Percentiles rank a stretch among this genome's conserved stretches.
These are phyloP conservation scores for Nannizzia gypsea DNA, from an alignment of 2,329 filamentous ascomycete genomes.

Conservation along the genomic window DNA sequence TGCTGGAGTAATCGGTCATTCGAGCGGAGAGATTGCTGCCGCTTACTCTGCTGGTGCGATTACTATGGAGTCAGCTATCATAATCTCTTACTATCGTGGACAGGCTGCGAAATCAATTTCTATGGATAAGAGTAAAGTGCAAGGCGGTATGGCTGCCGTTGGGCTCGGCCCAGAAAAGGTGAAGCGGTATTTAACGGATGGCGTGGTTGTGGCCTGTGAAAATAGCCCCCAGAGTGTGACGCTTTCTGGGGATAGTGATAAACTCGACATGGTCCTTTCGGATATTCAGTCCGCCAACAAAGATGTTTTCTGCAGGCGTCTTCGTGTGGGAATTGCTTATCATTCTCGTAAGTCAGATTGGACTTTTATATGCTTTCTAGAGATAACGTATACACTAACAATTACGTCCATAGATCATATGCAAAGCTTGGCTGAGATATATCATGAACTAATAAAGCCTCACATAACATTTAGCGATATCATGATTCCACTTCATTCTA, in stretches of 20 bases:
- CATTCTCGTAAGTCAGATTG: constrained; percentile 13
- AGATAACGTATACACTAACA: not conserved
- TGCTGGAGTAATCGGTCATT: constrained; percentile 22
- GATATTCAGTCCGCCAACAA: not conserved
- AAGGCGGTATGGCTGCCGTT: constrained; percentile 15
- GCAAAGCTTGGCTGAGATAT: constrained; percentile 13
- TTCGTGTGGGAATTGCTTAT: constrained; percentile 23
- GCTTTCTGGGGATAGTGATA: constrained; percentile 27
- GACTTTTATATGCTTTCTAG: not conserved
- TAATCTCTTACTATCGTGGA: constrained; percentile 17
- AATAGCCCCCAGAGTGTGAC: constrained; percentile 30
- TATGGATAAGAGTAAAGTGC: not conserved
- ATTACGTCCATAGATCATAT: constrained; percentile 14
- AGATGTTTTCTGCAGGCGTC: constrained; percentile 10
- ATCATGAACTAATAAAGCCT: constrained; percentile 9
- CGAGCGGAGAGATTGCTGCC: constrained; percentile 24
- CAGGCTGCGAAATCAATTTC: not conserved
- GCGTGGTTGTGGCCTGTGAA: constrained; percentile 23
- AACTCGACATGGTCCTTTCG: constrained; percentile 11
- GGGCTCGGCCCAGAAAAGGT: constrained; percentile 6
- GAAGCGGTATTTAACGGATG: constrained; percentile 8
- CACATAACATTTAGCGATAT: not conserved
- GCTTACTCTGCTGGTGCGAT: constrained; percentile 21
- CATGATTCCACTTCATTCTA: not conserved
- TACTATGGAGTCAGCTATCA: constrained; percentile 13